Evolutionary conservation across 139 green algal genomes (phyloP).

Genomic region (Bryopsis sp.): DNA sequence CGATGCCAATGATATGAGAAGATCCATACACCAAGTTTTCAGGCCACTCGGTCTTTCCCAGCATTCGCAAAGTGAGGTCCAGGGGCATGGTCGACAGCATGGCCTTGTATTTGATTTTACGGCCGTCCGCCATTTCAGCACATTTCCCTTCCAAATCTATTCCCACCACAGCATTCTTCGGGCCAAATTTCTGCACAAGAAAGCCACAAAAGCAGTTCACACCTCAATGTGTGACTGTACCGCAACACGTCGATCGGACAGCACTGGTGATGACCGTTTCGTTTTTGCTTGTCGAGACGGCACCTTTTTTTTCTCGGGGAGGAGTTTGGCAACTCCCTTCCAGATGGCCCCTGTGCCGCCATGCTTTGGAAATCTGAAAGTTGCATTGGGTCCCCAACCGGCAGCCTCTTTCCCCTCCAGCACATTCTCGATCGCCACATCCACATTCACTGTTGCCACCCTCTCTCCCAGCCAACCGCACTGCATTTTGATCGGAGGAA

Average conservation of each 20-base stretch:
- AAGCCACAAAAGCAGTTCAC: background rate
- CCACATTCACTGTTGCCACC: constrained; percentile 79
- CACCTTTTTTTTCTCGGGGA: constrained; percentile 64
- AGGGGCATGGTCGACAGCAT: constrained; percentile 77
- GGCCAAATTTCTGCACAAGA: background rate
- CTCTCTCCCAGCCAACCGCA: constrained; percentile 89
- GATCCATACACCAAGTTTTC: constrained; percentile 62
- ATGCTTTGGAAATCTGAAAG: constrained; percentile 77
- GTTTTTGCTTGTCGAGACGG: no score
- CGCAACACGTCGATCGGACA: no score
- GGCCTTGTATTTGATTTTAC: constrained; percentile 42
- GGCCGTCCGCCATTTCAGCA: constrained; percentile 31
- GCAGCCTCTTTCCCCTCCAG: constrained; percentile 80
- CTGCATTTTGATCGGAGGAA: constrained; percentile 75
- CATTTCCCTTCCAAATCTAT: constrained; percentile 66
- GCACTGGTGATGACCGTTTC: no score
- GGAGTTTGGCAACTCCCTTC: constrained; percentile 69
- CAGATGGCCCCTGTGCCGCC: constrained; percentile 85
- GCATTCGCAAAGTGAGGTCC: constrained; percentile 60
- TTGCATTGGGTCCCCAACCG: constrained; percentile 82
- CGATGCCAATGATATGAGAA: constrained; percentile 76
- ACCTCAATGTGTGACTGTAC: no score
- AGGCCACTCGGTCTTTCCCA: constrained; percentile 55
- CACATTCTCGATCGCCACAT: constrained; percentile 74
- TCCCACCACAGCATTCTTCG: constrained; percentile 31